A percentile compares a stretch with the other conserved stretches of the same genome.
Evolutionary conservation across 257 asterid genomes (phyloP).

Genomic region (Forsythia viridissima): DNA sequence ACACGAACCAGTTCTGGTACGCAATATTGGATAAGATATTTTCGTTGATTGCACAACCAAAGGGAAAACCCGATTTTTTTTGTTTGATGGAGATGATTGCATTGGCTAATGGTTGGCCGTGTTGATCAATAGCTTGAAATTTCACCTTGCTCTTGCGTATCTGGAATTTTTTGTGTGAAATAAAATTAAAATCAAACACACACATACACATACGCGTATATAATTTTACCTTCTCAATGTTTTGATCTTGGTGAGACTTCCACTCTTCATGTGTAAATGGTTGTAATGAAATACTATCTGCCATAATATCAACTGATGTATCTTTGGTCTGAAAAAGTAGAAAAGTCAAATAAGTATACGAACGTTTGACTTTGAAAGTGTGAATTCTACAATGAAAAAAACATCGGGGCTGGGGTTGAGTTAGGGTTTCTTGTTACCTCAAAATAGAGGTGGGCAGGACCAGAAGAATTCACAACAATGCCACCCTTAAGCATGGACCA

Average conservation of each 20-base stretch:
- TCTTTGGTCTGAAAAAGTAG: slow-evolving; percentile 1
- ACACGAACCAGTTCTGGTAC: slow-evolving; percentile 28
- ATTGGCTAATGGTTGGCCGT: slow-evolving; percentile 19
- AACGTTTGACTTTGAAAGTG: too few relatives aligned
- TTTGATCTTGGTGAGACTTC: slow-evolving; percentile 32
- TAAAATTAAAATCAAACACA: too few relatives aligned
- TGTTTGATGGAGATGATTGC: slow-evolving; percentile 30
- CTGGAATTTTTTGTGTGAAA: background rate
- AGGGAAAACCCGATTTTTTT: slow-evolving; percentile 21
- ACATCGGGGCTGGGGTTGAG: too few relatives aligned
- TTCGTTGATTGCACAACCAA: slow-evolving; percentile 24
- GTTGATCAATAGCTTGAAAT: slow-evolving; percentile 23
- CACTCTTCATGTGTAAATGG: slow-evolving; percentile 39
- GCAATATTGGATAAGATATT: slow-evolving; percentile 13
- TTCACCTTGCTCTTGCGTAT: slow-evolving; percentile 33
- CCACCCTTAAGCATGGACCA: slow-evolving; percentile 77
- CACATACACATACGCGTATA: background rate
- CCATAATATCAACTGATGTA: slow-evolving; percentile 30
- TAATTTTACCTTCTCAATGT: slow-evolving; percentile 8
- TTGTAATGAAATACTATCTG: slow-evolving; percentile 34
- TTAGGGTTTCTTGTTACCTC: slow-evolving; percentile 27
- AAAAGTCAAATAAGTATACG: background rate
- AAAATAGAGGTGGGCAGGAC: slow-evolving; percentile 40
- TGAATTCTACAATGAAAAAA: too few relatives aligned
- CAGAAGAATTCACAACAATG: slow-evolving; percentile 37